Evolutionary conservation across 73 alveolate genomes (phyloP), one percentile per base, ranked within the genome.

Genomic region (Uronychia binucleata): DNA sequence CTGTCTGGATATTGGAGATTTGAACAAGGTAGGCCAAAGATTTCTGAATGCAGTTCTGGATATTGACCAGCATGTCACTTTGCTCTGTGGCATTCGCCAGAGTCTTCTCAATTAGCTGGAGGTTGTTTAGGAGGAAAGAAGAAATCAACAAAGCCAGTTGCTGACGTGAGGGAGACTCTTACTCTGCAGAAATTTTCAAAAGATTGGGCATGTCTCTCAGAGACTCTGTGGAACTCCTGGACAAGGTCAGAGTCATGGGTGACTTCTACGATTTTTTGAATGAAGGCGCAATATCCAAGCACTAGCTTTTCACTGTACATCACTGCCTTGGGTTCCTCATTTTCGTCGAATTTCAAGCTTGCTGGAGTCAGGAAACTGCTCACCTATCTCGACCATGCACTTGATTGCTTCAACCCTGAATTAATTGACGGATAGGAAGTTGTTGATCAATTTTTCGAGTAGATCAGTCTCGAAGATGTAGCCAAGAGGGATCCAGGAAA

Each of bases 401-500:
- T 90, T 94, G 78, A 95, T 90, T 1, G 97, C 90, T 58, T 95
- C 98, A 30, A 90, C 89, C 83, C 98, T 91, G 75, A 93, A 88
- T 28, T 90, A 81, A 60, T 90, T 87, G 30, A 91, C 82, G 5
- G 86, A 77, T 26, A 84, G 60, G 85, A 89, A 89, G 74, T 84
- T 28, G 67, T 77, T 74, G 5, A 89, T 29, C 0, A 89, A 29
- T 58, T 76, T 33, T 1, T 83, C 90, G 59, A 93, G 77, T 77
- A 94, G 81, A 30, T 94, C 96, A 0, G 98, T 94, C 80, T 91
- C 94, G 57, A 94, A 91, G 58, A 94, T 94, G 74, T 86, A 94
- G 79, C 94, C 97, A 30, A 92, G 79, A 31, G 98, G 96, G 26
- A 94, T 94, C 98, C 98, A 94, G 19, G 93, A 79, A 0, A 94